Conservation (phyloP, 2,329 filamentous ascomycete species). For the Elsinoe fawcettii region DNA sequence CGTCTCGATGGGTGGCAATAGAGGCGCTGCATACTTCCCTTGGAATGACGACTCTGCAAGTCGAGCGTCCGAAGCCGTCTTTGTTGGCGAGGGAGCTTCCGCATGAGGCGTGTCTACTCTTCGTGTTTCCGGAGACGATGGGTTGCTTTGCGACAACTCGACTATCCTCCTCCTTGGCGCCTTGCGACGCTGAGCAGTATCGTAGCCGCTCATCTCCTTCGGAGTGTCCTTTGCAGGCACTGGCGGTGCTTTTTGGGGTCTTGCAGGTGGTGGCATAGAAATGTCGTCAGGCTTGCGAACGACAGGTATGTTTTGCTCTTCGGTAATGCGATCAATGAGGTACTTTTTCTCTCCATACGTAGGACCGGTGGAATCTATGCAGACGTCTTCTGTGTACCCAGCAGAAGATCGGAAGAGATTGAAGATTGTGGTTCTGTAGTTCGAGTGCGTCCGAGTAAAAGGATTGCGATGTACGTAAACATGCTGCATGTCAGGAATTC, state of each 20-base stretch:
- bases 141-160: slow-evolving; percentile 45
- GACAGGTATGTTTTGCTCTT: slow-evolving; percentile 68
- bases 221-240: not conserved
- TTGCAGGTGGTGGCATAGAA: slow-evolving; percentile 35
- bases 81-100: slow-evolving; percentile 12
- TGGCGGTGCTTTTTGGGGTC: not conserved
- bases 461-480: slow-evolving; percentile 90
- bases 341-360: slow-evolving; percentile 79
- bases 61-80: not conserved
- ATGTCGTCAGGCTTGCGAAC: slow-evolving; percentile 52
- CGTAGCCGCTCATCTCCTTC: not conserved
- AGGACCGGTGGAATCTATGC: slow-evolving; percentile 77
- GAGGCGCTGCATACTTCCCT: slow-evolving; percentile 11
- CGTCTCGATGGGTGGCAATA: slow-evolving; percentile 19
- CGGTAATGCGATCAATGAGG: slow-evolving; percentile 70
- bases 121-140: not conserved
- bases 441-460: slow-evolving; percentile 77
- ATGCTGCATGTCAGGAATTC: slow-evolving; percentile 83
- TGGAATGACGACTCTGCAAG: not conserved
- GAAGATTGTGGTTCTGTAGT: slow-evolving; percentile 86
- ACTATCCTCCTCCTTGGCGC: slow-evolving; percentile 50
- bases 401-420: slow-evolving; percentile 88
- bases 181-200: slow-evolving; percentile 43
- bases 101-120: slow-evolving; percentile 6
- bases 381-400: slow-evolving; percentile 81